Conservation (phyloP, 805 yeast genomes). For the Clavispora phyllophila region DNA sequence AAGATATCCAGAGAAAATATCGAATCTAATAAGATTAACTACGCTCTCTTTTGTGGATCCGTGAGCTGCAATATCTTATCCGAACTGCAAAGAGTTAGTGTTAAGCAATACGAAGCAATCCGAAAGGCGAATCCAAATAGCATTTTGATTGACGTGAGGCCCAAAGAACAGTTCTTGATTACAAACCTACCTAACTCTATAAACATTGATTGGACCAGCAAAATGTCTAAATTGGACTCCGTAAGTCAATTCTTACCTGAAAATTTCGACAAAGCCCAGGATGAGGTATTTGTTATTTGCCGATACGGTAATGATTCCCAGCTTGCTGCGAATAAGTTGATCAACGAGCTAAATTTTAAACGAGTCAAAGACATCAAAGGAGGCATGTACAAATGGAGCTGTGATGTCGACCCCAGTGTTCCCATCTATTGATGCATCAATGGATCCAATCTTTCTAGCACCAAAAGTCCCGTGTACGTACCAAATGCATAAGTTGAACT, state of each 20-base stretch:
- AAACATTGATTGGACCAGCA: slow-evolving; percentile 57
- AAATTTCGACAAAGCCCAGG: slow-evolving; percentile 16
- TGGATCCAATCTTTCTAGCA: slow-evolving; percentile 39
- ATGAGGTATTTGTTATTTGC: slow-evolving; percentile 59
- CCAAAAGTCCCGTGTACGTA: slow-evolving; percentile 44
- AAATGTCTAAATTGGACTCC: slow-evolving; percentile 22
- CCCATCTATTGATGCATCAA: slow-evolving; percentile 9
- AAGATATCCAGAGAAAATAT: slow-evolving; percentile 45
- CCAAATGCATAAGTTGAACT: slow-evolving; percentile 53
- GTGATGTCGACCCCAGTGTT: slow-evolving; percentile 43
- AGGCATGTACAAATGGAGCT: slow-evolving; percentile 70
- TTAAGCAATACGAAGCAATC: slow-evolving; percentile 28
- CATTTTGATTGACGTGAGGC: slow-evolving; percentile 72
- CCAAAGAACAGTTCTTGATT: slow-evolving; percentile 68
- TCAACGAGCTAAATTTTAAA: slow-evolving; percentile 43
- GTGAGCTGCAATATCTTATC: slow-evolving; percentile 42
- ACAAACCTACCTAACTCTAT: slow-evolving; percentile 53
- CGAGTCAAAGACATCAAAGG: slow-evolving; percentile 69
- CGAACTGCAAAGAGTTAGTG: slow-evolving; percentile 42
- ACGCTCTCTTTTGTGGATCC: slow-evolving; percentile 71
- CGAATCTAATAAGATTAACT: slow-evolving; percentile 48
- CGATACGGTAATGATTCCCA: slow-evolving; percentile 91
- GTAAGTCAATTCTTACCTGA: slow-evolving; percentile 18
- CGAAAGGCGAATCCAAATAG: slow-evolving; percentile 17
- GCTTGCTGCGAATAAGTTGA: slow-evolving; percentile 56